These are phyloP conservation scores for Ustilago lituana DNA, from an alignment of 1,284 basidiomycete species.

Conservation along the genomic window DNA sequence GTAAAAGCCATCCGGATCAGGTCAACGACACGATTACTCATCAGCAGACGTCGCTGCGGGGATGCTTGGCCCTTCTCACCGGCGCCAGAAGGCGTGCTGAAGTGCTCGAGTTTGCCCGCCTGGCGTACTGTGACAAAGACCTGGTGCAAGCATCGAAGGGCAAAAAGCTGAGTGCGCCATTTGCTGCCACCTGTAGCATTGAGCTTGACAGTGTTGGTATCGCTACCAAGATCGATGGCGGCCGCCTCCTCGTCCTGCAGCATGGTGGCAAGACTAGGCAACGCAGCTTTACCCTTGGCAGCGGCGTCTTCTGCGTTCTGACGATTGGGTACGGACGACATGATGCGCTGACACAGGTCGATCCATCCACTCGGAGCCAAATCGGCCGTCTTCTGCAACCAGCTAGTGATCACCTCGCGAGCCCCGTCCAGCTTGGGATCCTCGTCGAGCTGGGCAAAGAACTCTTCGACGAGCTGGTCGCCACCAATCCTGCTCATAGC, in stretches of 20 bases:
- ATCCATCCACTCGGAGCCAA: conserved; percentile 97
- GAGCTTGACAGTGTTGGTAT: conserved; percentile 30
- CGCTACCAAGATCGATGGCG: conserved; percentile 71
- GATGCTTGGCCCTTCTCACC: conserved; percentile 72
- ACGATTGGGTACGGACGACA: conserved; percentile 69
- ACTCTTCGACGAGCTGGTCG: conserved; percentile 88
- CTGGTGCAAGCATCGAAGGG: conserved; percentile 88
- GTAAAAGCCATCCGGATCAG: conserved; percentile 98
- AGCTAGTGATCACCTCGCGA: conserved; percentile 88
- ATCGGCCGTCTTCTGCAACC: conserved; percentile 92
- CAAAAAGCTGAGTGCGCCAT: conserved; percentile 97
- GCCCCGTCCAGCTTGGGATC: conserved; percentile 95
- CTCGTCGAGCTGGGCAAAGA: conserved; percentile 93
- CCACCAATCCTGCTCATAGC: conserved; percentile 92
- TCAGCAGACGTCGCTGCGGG: conserved; percentile 70
- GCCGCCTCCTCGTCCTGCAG: conserved; percentile 87
- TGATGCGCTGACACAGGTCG: conserved; percentile 94
- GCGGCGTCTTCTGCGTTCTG: conserved; percentile 9
- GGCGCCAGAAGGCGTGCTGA: conserved; percentile 72
- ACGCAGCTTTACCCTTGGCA: conserved; percentile 22
- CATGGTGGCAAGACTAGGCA: conserved; percentile 35
- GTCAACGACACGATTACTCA: conserved; percentile 86
- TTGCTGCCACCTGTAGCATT: conserved; percentile 68
- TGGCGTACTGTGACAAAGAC: conserved; percentile 81
- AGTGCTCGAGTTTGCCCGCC: conserved; percentile 71